phyloP scores from a whole-genome alignment of 2,329 filamentous ascomycete genomes.

The Microthyrium microscopicum region DNA sequence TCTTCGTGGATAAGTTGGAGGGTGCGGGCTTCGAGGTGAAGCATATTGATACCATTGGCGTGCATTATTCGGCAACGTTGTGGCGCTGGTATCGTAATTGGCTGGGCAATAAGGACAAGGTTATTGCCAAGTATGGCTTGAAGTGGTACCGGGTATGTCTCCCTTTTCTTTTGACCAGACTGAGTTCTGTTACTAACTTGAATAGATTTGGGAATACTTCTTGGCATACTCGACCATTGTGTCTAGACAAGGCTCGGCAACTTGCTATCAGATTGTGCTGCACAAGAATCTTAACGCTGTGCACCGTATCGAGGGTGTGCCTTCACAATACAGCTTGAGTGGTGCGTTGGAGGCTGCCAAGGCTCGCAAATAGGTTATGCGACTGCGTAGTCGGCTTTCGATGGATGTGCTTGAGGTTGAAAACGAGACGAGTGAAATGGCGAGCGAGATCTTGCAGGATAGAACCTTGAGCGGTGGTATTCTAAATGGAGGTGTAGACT shows the following conservation, averaged over 20 bases:
- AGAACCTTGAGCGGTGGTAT: no score
- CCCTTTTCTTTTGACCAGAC: neutral
- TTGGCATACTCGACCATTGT: conserved; percentile 71
- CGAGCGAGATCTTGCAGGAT: no score
- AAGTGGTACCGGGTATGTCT: conserved; percentile 79
- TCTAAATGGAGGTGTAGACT: no score
- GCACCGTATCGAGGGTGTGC: conserved; percentile 62
- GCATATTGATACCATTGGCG: conserved; percentile 78
- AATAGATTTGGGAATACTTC: conserved; percentile 88
- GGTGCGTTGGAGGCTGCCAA: conserved; percentile 43
- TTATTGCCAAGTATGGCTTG: conserved; percentile 85
- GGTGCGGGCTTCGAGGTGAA: conserved; percentile 82
- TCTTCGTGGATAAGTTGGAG: conserved; percentile 72
- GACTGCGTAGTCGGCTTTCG: no score
- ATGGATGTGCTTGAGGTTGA: no score
- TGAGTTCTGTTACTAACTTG: conserved; percentile 7
- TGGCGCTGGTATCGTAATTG: conserved; percentile 99
- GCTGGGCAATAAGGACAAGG: conserved; percentile 84
- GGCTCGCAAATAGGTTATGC: no score
- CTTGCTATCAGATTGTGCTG: conserved; percentile 72
- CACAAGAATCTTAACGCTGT: conserved; percentile 85
- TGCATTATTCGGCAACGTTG: conserved; percentile 91
- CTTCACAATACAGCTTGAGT: conserved; percentile 49
- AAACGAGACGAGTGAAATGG: no score
- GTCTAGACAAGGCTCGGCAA: conserved; percentile 67